Evolutionary conservation across 2,329 filamentous ascomycete genomes (phyloP).

Genomic region (Trichophyton simii): DNA sequence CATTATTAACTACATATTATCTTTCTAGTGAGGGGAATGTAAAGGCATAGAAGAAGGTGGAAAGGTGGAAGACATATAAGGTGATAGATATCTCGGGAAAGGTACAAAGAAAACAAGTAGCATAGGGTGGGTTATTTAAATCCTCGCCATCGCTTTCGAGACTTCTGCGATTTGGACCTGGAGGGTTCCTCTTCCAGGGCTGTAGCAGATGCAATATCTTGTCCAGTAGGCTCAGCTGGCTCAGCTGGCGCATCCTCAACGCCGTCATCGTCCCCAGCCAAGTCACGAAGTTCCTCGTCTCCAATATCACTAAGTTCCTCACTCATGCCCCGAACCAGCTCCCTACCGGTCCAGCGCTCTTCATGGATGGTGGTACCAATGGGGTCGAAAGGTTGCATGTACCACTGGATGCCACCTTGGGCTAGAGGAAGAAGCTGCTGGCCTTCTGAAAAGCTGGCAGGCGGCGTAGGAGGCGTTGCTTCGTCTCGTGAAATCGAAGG

Average conservation of each 20-base stretch:
- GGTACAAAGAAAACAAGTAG: background rate
- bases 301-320: constrained; percentile 87
- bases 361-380: constrained; percentile 66
- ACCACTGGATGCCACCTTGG: constrained; percentile 77
- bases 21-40: background rate
- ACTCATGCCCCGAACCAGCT: constrained; percentile 60
- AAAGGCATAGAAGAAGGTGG: background rate
- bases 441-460: constrained; percentile 28
- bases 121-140: constrained; percentile 14
- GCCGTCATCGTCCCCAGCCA: constrained; percentile 41
- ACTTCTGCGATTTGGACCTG: constrained; percentile 20
- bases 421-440: constrained; percentile 41
- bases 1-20: background rate
- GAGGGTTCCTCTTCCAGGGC: background rate
- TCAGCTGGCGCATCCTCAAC: constrained; percentile 12
- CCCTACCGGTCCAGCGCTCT: constrained; percentile 60
- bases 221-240: background rate
- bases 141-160: constrained; percentile 22
- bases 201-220: background rate
- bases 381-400: constrained; percentile 68
- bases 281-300: constrained; percentile 71
- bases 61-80: background rate
- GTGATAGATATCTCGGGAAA: background rate
- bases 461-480: constrained; percentile 24
- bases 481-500: constrained; percentile 37